A percentile compares a stretch with the other conserved stretches of the same genome.
phyloP scores from a whole-genome alignment of 2,329 filamentous ascomycete genomes.

The Aspergillus sp. region DNA sequence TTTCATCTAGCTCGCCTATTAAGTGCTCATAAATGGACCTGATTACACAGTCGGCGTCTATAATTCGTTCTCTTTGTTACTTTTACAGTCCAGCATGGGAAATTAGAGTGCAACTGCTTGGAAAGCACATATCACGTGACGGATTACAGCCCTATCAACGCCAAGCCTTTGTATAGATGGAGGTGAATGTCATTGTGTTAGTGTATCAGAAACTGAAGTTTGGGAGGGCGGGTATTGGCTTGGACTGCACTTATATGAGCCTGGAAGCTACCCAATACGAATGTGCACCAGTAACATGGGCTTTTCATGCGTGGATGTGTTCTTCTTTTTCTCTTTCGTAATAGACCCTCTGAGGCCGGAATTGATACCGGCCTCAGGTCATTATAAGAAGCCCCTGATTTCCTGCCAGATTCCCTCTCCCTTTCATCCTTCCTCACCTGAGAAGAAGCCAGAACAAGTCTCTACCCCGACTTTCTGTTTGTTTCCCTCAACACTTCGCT shows the following conservation, averaged over 20 bases:
- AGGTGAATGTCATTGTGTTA: neutral
- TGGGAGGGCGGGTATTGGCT: neutral
- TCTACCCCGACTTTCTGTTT: slow-evolving; percentile 4
- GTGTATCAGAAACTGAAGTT: neutral
- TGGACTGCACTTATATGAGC: neutral
- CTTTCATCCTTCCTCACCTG: slow-evolving; percentile 19
- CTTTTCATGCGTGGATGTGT: slow-evolving; percentile 21
- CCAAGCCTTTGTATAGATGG: slow-evolving; percentile 28
- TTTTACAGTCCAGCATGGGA: slow-evolving; percentile 10
- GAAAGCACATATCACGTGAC: slow-evolving; percentile 33
- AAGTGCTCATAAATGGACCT: neutral
- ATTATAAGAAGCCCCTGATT: slow-evolving; percentile 43
- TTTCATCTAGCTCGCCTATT: neutral
- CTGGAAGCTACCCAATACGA: neutral
- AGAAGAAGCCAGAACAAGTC: neutral
- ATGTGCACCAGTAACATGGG: neutral
- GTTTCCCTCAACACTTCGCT: neutral
- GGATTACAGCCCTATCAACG: slow-evolving; percentile 24
- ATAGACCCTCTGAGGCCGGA: slow-evolving; percentile 44
- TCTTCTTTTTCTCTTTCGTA: slow-evolving; percentile 36
- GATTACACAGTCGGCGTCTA: neutral
- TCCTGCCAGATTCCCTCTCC: slow-evolving; percentile 27
- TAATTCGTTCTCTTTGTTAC: neutral
- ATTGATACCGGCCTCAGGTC: slow-evolving; percentile 47
- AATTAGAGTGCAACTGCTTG: neutral